Conservation (phyloP, 768 basidiomycete genomes). For the Lactarius vividus region DNA sequence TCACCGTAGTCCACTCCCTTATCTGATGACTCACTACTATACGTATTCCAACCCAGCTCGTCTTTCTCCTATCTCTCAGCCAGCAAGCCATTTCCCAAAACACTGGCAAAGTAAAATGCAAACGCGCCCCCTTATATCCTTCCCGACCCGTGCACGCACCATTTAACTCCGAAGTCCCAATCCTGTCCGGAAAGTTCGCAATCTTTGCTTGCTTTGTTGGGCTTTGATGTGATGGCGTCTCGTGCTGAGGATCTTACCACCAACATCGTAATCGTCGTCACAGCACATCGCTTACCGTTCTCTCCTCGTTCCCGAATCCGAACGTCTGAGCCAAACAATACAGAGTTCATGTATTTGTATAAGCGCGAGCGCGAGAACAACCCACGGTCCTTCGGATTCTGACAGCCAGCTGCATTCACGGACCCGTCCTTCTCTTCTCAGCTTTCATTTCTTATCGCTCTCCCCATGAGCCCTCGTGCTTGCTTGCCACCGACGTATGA, state of each 20-base stretch:
- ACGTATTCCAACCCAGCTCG: neutral
- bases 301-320: neutral
- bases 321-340: neutral
- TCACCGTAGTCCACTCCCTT: slow-evolving; percentile 3
- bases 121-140: neutral
- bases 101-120: neutral
- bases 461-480: neutral
- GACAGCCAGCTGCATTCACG: neutral
- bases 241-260: neutral
- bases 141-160: neutral
- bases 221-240: neutral
- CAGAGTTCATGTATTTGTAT: slow-evolving; percentile 5
- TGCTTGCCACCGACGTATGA: slow-evolving; percentile 7
- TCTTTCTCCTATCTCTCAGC: slow-evolving; percentile 7
- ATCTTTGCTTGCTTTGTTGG: neutral
- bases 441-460: slow-evolving; percentile 14
- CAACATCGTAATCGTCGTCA: neutral
- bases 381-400: slow-evolving; percentile 7
- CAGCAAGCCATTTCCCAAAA: neutral
- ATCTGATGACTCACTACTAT: slow-evolving; percentile 10
- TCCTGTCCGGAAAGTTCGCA: neutral
- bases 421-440: slow-evolving; percentile 11
- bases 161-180: neutral
- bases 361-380: neutral
- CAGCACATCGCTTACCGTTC: neutral